Percentiles rank a stretch among this genome's conserved stretches.
These are phyloP conservation scores for Deakozyma indianensis DNA, from an alignment of 805 yeast genomes.

Conservation along the genomic window DNA sequence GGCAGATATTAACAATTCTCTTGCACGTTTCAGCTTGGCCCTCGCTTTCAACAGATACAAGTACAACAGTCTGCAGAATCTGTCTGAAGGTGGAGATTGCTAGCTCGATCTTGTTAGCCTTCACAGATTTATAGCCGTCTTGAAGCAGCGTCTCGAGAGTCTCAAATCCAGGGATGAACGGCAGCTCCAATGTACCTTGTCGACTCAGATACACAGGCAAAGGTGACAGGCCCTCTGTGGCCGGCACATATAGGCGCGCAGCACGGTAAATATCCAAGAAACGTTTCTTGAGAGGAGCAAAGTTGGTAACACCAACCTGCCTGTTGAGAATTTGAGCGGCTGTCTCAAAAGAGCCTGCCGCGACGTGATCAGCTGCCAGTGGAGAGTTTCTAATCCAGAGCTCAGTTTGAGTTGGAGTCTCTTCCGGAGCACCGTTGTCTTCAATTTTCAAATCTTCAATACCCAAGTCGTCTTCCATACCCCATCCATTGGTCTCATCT, in stretches of 20 bases:
- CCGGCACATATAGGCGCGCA: slow-evolving; percentile 60
- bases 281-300: slow-evolving; percentile 74
- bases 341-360: slow-evolving; percentile 92
- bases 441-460: slow-evolving; percentile 30
- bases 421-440: slow-evolving; percentile 41
- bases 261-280: slow-evolving; percentile 77
- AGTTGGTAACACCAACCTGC: slow-evolving; percentile 74
- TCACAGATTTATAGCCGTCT: slow-evolving; percentile 71
- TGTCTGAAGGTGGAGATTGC: slow-evolving; percentile 72
- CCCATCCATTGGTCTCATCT: slow-evolving; percentile 14
- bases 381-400: slow-evolving; percentile 81
- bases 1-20: slow-evolving; percentile 58
- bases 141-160: slow-evolving; percentile 44
- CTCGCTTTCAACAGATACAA: slow-evolving; percentile 54
- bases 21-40: slow-evolving; percentile 67
- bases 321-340: slow-evolving; percentile 87
- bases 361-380: slow-evolving; percentile 82
- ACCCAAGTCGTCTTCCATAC: slow-evolving; percentile 22
- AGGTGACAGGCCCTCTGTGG: slow-evolving; percentile 61
- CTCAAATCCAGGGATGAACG: slow-evolving; percentile 64
- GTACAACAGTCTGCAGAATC: slow-evolving; percentile 60
- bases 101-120: slow-evolving; percentile 65
- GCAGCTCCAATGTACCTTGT: slow-evolving; percentile 43
- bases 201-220: slow-evolving; percentile 54
- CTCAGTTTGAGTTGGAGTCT: slow-evolving; percentile 46